These are phyloP conservation scores for Podospora didyma DNA, from an alignment of 495 filamentous ascomycete species.

Conservation along the genomic window DNA sequence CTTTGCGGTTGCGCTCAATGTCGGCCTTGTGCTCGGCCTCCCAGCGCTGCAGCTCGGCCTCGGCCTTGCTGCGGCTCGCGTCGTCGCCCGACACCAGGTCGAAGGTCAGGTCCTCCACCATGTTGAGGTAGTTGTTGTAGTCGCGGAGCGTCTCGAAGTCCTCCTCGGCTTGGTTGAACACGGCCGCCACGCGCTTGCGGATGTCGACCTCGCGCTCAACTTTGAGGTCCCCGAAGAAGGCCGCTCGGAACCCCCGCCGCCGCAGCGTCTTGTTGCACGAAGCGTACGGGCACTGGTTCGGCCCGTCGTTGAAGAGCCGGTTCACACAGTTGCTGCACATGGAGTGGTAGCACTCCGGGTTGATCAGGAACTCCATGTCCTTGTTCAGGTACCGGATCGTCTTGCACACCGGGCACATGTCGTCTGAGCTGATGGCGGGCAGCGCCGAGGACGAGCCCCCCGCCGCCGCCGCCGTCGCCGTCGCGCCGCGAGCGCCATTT, in stretches of 20 bases:
- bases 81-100: constrained; percentile 75
- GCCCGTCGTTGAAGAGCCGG: constrained; percentile 86
- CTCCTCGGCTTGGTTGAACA: constrained; percentile 84
- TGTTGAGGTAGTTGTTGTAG: constrained; percentile 93
- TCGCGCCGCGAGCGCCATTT: neutral
- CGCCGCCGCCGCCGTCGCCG: constrained; percentile 1
- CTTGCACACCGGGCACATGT: constrained; percentile 96
- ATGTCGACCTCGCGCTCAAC: constrained; percentile 96
- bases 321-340: constrained; percentile 96
- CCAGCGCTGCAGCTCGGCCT: constrained; percentile 62
- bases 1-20: constrained; percentile 65
- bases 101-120: constrained; percentile 85
- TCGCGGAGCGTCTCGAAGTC: constrained; percentile 79
- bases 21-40: constrained; percentile 65
- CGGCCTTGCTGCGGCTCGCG: constrained; percentile 56
- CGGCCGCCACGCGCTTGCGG: constrained; percentile 68
- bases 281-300: constrained; percentile 84
- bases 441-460: neutral
- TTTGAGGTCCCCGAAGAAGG: constrained; percentile 85
- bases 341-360: constrained; percentile 97
- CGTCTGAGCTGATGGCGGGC: constrained; percentile 38
- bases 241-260: constrained; percentile 73
- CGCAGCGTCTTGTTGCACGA: constrained; percentile 82
- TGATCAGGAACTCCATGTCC: constrained; percentile 89
- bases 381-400: constrained; percentile 91